Evolutionary conservation across 78 protist species (phyloP), one percentile per base, ranked within the genome.

Genomic region (Cavenderia fasciculata): DNA sequence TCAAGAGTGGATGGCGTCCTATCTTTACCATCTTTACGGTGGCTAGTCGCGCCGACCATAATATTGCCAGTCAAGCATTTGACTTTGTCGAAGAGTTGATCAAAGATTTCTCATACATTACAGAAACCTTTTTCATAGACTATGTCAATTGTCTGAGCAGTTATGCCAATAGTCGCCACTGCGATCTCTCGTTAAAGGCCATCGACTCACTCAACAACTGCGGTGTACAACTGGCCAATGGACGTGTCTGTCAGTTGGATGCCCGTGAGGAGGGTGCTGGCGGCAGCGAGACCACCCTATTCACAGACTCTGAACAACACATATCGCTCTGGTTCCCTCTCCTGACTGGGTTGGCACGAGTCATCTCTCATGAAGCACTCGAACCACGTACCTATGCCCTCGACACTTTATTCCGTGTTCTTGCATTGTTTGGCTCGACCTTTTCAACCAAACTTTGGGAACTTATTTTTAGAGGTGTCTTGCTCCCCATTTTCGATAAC

Each of bases 1-100:
- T 98, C n/a, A 94, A 73, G 52, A 95, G 98, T 1, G 99, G 99
- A 2, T 98, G 99, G 99, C 79, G 87, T 68, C 77, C 92, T 4
- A 88, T 98, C 25, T 97, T 97, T 61, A 85, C 74, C 2, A 94
- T 97, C 7, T 74, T 86, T 36, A 85, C 92, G 0, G 40, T 92
- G 11, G 65, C 71, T 2, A 54, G 57, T n/a, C 29, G 65, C 6
- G 61, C 59, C 2, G 87, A 75, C 10, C 56, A n/a, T 2, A 43
- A 16, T n/a, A 65, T 74, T 38, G 85, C 86, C 31, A n/a, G 71
- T 10, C 71, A 92, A 31, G 98, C 98, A 11, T 95, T 94, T 73
- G 95, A 87, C 19, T 84, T 79, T 31, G 76, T 95, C 3, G 62
- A 56, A 33, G 59, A 57, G 29, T 59, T 97, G 19, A 66, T 74